Evolutionary conservation across 257 asterid genomes (phyloP), one percentile per base, ranked within the genome.

Genomic region (Knoxia roxburghii): DNA sequence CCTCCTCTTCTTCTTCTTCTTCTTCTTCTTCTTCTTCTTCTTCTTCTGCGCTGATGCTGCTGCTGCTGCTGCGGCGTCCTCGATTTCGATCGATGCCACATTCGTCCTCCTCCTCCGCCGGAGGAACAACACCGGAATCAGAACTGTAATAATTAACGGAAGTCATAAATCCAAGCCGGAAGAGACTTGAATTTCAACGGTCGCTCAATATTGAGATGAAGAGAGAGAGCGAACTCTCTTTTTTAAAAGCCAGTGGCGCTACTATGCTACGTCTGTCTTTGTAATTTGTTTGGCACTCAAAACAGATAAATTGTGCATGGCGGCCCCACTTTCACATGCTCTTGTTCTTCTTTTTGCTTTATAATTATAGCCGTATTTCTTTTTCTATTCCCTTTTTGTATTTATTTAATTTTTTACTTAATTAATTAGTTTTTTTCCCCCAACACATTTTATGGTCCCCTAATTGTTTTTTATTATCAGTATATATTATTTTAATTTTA

Each of bases 1-100:
- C 41, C 9, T 4, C 41, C 10, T 7, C 2, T 10, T 7, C 12
- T 4, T 7, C 48, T 43, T 7, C 64, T 0, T 30, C 63, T 17
- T 30, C 63, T 0, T n/a, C 41, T 37, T 4, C 41, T 43, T 7
- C 2, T 10, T 7, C 12, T 4, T 7, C 48, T 43, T 7, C 64
- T 0, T 30, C 63, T 17, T 30, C 63, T 0, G 24, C 63, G 26
- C 21, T 39, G 7, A 12, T 39, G 43, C 61, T 55, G 61, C 39
- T 55, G 61, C 37, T 55, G 62, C 62, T 56, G 62, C 21, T 56
- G 21, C 5, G 17, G 62, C 24, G 3, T 8, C 40, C n/a, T n/a
- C n/a, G n/a, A n/a, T n/a, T 14, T 41, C 69, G 87, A 55, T 85
- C 95, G 14, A 43, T 68, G 73, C 71, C 93, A 5, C 74, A 84